Evolutionary conservation across 1,284 basidiomycete genomes (phyloP).

Genomic region (Bondarzewia mesenterica): DNA sequence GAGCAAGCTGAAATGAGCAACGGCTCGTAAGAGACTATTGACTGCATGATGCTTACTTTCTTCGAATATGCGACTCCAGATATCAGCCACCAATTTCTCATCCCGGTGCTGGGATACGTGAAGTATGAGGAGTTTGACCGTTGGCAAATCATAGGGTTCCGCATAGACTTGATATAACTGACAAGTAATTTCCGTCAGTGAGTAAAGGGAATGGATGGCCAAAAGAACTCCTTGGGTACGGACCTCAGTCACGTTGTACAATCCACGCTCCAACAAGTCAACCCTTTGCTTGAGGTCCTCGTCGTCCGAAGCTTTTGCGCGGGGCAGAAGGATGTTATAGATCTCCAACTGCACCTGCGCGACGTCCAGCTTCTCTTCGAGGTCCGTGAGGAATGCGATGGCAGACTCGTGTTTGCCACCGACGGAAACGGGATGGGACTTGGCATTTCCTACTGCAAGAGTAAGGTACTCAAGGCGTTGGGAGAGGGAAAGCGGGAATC

Average conservation of each 20-base stretch:
- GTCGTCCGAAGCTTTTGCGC: conserved; percentile 39
- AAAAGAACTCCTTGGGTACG: conserved; percentile 15
- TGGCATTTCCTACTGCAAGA: conserved; percentile 91
- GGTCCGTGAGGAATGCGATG: conserved; percentile 85
- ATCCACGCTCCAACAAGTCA: conserved; percentile 40
- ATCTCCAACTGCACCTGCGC: conserved; percentile 94
- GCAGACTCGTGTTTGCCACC: conserved; percentile 74
- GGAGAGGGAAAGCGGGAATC: conserved; percentile 64
- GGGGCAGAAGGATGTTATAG: conserved; percentile 55
- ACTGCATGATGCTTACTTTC: conserved; percentile 43
- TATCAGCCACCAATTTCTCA: conserved; percentile 69
- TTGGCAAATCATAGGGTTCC: conserved; percentile 77
- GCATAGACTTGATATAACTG: conserved; percentile 89
- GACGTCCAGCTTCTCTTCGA: conserved; percentile 96
- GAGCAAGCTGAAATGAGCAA: conserved; percentile 1
- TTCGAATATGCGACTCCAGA: conserved; percentile 86
- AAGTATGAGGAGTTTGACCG: conserved; percentile 85
- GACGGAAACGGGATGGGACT: conserved; percentile 79
- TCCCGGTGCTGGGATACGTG: conserved; percentile 92
- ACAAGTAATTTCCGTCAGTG: not conserved
- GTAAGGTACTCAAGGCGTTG: conserved; percentile 84
- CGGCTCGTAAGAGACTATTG: not conserved
- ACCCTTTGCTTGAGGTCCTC: conserved; percentile 39
- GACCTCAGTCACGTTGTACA: conserved; percentile 70
- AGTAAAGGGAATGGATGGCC: conserved; percentile 5